Evolutionary conservation across 306 rosid genomes (phyloP).

Genomic region (peach (Prunus persica)): DNA sequence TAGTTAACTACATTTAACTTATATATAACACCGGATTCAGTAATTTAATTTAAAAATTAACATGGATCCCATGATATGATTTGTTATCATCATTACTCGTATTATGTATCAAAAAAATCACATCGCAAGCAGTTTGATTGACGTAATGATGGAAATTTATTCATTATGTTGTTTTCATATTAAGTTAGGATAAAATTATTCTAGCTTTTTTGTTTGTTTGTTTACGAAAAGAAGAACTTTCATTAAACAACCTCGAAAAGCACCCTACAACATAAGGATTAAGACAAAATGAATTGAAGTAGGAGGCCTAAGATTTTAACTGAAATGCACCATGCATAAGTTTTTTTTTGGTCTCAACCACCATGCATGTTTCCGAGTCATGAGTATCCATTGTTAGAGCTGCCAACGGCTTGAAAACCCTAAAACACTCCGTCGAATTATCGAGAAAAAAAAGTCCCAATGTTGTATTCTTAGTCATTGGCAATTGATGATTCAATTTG

Average conservation of each 20-base stretch:
- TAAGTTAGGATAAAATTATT: not conserved
- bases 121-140: not conserved
- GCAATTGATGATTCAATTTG: not conserved
- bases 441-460: too few species aligned
- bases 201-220: not conserved
- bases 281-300: not conserved
- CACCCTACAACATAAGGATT: not conserved
- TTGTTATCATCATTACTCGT: not conserved
- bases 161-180: not conserved
- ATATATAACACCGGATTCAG: not conserved
- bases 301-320: too few species aligned
- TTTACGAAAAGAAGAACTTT: not conserved
- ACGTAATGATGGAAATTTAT: not conserved
- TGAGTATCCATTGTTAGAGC: too few species aligned
- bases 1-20: too few species aligned
- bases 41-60: not conserved
- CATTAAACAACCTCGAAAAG: not conserved
- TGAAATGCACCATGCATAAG: too few species aligned
- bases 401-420: too few species aligned
- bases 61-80: constrained; percentile 1
- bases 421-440: too few species aligned
- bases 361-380: too few species aligned
- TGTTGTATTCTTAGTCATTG: too few species aligned
- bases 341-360: too few species aligned
- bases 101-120: not conserved